Evolutionary conservation across 306 rosid species (phyloP), one percentile per base, ranked within the genome.

Genomic region (Carpinus fangiana): DNA sequence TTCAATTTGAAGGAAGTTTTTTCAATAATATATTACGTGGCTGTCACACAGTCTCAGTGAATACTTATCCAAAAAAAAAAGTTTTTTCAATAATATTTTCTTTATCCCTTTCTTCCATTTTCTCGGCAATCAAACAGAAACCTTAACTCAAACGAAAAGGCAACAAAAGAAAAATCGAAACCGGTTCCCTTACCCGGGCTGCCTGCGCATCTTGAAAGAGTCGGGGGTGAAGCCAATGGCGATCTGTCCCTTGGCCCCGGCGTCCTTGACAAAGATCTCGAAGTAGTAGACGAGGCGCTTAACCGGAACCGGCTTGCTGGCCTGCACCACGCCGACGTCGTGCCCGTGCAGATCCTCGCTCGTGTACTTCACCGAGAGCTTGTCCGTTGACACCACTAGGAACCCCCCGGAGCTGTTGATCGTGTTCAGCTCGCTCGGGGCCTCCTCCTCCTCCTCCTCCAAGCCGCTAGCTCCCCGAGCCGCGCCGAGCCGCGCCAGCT

Each of bases 371-470:
- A 89, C 84, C 12, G 98, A 96, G 23, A 96, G 94, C 88, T 93
- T 96, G 73, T 96, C 98, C 8, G 93, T 86, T 18, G 92, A 81
- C 4, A 96, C 92, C 20, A 91, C 85, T 67, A 87, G 86, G 84
- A 93, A 96, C 28, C 99, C 99, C 3, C 99, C 99, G 41, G 97
- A 91, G 88, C 98, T 93, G 88, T 93, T 96, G 59, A 90, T 75
- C 26, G 99, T 88, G 87, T 96, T 96, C 45, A 96, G 94, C 81
- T 96, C 98, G 26, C 85, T 91, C 3, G 99, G 99, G 0, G 84
- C 74, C 73, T 86, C 92, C 72, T 67, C 72, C 47, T 41, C 72
- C 3, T 38, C 72, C 31, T 88, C 91, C 67, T 89, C 89, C 88
- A 76, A 81, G 45, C 76, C 85, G 65, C 76, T 56, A 2, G 70